Conservation (phyloP, 768 basidiomycete genomes). For the Butyriboletus loyo region DNA sequence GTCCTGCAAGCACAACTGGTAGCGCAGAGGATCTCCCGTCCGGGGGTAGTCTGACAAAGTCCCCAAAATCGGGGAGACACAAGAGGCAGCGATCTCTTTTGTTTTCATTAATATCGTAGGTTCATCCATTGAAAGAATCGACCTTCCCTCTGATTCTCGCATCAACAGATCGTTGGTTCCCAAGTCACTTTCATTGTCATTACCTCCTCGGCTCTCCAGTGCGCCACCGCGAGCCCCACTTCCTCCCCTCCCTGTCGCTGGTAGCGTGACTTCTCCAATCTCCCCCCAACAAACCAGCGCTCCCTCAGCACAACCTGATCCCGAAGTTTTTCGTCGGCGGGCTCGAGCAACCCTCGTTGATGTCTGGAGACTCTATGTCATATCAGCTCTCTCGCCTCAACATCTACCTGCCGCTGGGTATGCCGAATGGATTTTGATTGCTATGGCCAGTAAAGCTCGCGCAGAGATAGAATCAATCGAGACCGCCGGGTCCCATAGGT, state of each 20-base stretch:
- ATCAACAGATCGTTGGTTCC: slow-evolving; percentile 28
- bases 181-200: slow-evolving; percentile 29
- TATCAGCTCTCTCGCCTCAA: slow-evolving; percentile 45
- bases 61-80: slow-evolving; percentile 45
- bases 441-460: slow-evolving; percentile 19
- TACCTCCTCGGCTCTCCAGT: slow-evolving; percentile 19
- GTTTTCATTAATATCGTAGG: slow-evolving; percentile 64
- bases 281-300: slow-evolving; percentile 16
- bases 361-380: slow-evolving; percentile 57
- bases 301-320: slow-evolving; percentile 12
- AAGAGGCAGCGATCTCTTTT: slow-evolving; percentile 71
- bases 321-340: slow-evolving; percentile 50
- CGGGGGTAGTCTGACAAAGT: slow-evolving; percentile 18
- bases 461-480: slow-evolving; percentile 17
- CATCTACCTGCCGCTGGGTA: slow-evolving; percentile 35
- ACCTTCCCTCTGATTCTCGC: slow-evolving; percentile 1
- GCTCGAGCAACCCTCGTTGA: slow-evolving; percentile 70
- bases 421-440: slow-evolving; percentile 30
- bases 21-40: slow-evolving; percentile 19
- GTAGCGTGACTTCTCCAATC: slow-evolving; percentile 27
- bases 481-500: not conserved
- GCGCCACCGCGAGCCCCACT: slow-evolving; percentile 29
- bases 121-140: not conserved
- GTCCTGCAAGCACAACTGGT: slow-evolving; percentile 15
- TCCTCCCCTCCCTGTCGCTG: slow-evolving; percentile 28